Conservation (phyloP, 1,139 yeast genomes). For the Kluyveromyces sp. region DNA sequence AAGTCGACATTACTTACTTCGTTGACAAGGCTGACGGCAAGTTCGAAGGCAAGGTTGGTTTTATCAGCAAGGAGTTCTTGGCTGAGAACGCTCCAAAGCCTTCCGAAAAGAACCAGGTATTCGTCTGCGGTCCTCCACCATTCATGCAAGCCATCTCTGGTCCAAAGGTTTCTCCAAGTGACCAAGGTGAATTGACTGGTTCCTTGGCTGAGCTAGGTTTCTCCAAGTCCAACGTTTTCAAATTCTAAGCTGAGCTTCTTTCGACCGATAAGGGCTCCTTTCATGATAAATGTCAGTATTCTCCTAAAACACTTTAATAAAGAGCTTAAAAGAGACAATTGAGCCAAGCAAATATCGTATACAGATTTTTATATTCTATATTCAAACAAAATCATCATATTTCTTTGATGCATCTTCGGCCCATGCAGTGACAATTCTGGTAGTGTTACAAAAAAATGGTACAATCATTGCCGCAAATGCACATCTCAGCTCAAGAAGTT, state of each 20-base stretch:
- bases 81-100: conserved; percentile 51
- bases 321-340: background rate
- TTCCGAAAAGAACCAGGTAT: conserved; percentile 57
- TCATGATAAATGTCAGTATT: background rate
- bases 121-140: conserved; percentile 91
- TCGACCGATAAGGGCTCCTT: conserved; percentile 7
- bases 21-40: conserved; percentile 47
- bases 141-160: conserved; percentile 83
- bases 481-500: too few species aligned
- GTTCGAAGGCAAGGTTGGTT: conserved; percentile 56
- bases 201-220: conserved; percentile 81
- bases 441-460: too few species aligned
- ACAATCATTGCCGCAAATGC: too few species aligned
- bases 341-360: background rate
- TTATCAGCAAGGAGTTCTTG: conserved; percentile 64
- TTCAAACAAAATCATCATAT: conserved; percentile 6
- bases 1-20: conserved; percentile 70
- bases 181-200: conserved; percentile 93
- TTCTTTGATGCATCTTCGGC: too few species aligned
- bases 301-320: background rate
- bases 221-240: conserved; percentile 80
- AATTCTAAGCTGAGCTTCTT: conserved; percentile 47
- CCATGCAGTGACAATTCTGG: too few species aligned
- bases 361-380: background rate
- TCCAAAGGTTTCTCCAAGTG: conserved; percentile 72